Evolutionary conservation across 345 rosid species (phyloP), one percentile per base, ranked within the genome.

Genomic region (Brassica cretica): DNA sequence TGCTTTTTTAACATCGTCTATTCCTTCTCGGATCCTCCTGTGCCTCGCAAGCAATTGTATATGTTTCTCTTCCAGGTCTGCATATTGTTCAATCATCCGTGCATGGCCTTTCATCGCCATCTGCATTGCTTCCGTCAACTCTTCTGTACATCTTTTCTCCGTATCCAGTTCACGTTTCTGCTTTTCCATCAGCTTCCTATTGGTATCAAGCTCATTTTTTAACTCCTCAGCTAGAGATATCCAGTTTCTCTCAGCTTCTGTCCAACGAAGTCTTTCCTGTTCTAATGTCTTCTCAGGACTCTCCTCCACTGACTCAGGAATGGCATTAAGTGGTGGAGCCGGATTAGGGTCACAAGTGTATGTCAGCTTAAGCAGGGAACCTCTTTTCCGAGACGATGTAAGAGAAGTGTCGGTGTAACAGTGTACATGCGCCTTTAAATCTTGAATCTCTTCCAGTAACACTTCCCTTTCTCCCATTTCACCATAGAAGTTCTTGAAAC

Each of bases 41-140:
- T 93, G 97, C 73, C 98, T 86, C 35, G 91, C 90, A 74, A 93
- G 98, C 82, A 93, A 73, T 30, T 85, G 87, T 39, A 93, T 93
- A 76, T 93, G 98, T 63, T 87, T 89, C 84, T 87, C 98, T 80
- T 93, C 93, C 16, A 93, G 89, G 80, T 93, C 98, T 3, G 89
- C 97, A 66, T 91, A 88, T 66, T 93, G 94, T 74, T 93, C 98
- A 75, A 93, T 91, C 93, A 91, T 89, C 62, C 93, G 85, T 16
- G 91, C 90, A 77, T 93, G 91, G 27, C 97, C 94, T 73, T 86
- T 87, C 93, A 93, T 93, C 18, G 97, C 97, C 85, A 83, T 84
- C 81, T 85, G 97, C 95, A 93, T 85, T 58, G 97, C 95, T 85
- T 93, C 88, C 58, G 85, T 85, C 83, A 88, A 80, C 74, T 93